Conservation (phyloP, 441 rosid genomes). For the Sinapis alba region DNA sequence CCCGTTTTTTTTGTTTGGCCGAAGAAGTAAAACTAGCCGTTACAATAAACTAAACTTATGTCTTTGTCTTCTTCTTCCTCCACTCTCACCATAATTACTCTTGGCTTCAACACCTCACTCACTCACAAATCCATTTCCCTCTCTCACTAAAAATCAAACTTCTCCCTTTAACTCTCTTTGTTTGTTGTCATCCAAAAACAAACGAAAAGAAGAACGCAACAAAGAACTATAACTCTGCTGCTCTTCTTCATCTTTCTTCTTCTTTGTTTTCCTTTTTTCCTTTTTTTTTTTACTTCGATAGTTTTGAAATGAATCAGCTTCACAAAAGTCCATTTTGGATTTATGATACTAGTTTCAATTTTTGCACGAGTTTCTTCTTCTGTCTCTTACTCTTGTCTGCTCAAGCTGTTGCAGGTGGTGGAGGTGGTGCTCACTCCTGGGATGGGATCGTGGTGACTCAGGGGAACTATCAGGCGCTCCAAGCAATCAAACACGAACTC, state of each 20-base stretch:
- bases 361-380: constrained; percentile 34
- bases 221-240: constrained; percentile 34
- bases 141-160: constrained; percentile 24
- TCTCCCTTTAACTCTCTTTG: constrained; percentile 19
- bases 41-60: constrained; percentile 27
- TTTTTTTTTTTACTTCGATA: constrained; percentile 12
- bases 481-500: constrained; percentile 58
- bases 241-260: constrained; percentile 24
- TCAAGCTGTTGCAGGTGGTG: constrained; percentile 43
- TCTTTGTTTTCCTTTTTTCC: constrained; percentile 3
- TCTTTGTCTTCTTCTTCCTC: constrained; percentile 39
- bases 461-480: constrained; percentile 57
- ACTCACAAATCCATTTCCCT: constrained; percentile 12
- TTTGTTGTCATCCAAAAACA: constrained; percentile 20
- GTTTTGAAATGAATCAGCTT: constrained; percentile 23
- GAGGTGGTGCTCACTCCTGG: constrained; percentile 40
- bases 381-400: constrained; percentile 41
- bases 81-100: constrained; percentile 29
- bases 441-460: constrained; percentile 60
- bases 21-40: constrained; percentile 40
- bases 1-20: constrained; percentile 13
- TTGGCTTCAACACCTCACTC: constrained; percentile 26
- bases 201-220: constrained; percentile 29
- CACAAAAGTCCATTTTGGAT: constrained; percentile 31
- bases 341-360: constrained; percentile 11